A percentile compares a stretch with the other conserved stretches of the same genome.
Conservation (phyloP, 176 grass and related monocot species). For the Cocos nucifera region DNA sequence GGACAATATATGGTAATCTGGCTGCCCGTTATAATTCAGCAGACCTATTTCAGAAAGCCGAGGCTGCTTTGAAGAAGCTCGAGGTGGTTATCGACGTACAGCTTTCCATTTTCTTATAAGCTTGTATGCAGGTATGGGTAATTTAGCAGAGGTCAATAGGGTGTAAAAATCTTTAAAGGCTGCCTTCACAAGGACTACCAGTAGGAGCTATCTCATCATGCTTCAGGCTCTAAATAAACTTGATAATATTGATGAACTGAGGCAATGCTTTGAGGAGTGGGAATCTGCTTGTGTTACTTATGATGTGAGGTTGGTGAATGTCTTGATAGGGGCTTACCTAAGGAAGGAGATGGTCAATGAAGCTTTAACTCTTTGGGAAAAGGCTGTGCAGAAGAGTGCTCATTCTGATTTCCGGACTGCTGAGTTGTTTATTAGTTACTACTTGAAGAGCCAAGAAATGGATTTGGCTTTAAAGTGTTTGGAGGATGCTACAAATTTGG, state of each 20-base stretch:
- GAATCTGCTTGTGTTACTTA: slow-evolving; percentile 1
- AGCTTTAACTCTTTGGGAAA: slow-evolving; percentile 4
- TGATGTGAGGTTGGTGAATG: slow-evolving; percentile 1
- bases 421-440: not conserved
- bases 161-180: slow-evolving; percentile 1
- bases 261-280: slow-evolving; percentile 9
- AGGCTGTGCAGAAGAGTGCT: not conserved
- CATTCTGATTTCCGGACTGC: not conserved
- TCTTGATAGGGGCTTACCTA: slow-evolving; percentile 4
- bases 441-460: slow-evolving; percentile 2
- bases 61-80: not conserved
- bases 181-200: not conserved
- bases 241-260: slow-evolving; percentile 2
- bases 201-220: not conserved
- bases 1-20: not conserved
- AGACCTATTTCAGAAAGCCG: slow-evolving; percentile 4
- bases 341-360: not conserved
- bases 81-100: not conserved
- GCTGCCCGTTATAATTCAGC: slow-evolving; percentile 9
- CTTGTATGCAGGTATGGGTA: slow-evolving; percentile 4
- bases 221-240: slow-evolving; percentile 11
- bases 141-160: slow-evolving; percentile 1
- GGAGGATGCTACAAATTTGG: not conserved
- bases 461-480: not conserved
- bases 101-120: slow-evolving; percentile 4